Percentiles rank a stretch among this genome's conserved stretches.
These are phyloP conservation scores for Pseudogymnoascus destructans DNA, from an alignment of 2,329 filamentous ascomycete genomes.

Conservation along the genomic window DNA sequence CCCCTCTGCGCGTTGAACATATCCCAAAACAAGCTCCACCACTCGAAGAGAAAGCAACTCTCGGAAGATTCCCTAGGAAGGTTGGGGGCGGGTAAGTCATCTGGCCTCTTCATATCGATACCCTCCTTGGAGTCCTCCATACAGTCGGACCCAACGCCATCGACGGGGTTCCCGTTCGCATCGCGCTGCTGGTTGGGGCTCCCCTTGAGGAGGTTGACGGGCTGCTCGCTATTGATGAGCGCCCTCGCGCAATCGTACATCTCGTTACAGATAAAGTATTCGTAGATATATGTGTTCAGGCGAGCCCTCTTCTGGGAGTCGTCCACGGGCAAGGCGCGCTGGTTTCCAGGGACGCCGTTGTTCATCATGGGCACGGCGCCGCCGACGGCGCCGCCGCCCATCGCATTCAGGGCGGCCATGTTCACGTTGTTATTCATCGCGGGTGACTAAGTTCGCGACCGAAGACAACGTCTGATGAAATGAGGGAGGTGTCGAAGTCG, in stretches of 20 bases:
- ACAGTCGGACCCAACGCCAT: slow-evolving; percentile 59
- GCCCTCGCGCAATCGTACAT: slow-evolving; percentile 75
- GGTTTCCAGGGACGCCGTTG: slow-evolving; percentile 31
- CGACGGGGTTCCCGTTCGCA: slow-evolving; percentile 51
- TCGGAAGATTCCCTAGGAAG: slow-evolving; percentile 51
- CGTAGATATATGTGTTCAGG: slow-evolving; percentile 81
- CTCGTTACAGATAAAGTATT: slow-evolving; percentile 75
- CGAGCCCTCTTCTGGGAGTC: slow-evolving; percentile 36
- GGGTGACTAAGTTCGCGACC: slow-evolving; percentile 10
- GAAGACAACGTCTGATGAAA: slow-evolving; percentile 7
- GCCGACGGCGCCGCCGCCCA: slow-evolving; percentile 51
- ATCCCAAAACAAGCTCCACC: slow-evolving; percentile 97
- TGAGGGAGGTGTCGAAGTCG: background rate
- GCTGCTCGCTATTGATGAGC: slow-evolving; percentile 53
- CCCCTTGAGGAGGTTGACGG: slow-evolving; percentile 53
- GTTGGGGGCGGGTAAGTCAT: slow-evolving; percentile 66
- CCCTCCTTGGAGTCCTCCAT: slow-evolving; percentile 72
- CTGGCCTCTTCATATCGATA: slow-evolving; percentile 57
- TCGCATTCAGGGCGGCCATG: slow-evolving; percentile 55
- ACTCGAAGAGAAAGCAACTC: slow-evolving; percentile 85
- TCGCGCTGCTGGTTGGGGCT: slow-evolving; percentile 55
- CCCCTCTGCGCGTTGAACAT: slow-evolving; percentile 75
- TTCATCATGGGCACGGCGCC: slow-evolving; percentile 54
- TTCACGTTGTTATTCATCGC: slow-evolving; percentile 27
- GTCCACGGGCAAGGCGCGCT: slow-evolving; percentile 25